Evolutionary conservation across 2,329 filamentous ascomycete genomes (phyloP).

Genomic region (Emmonsia crescens): DNA sequence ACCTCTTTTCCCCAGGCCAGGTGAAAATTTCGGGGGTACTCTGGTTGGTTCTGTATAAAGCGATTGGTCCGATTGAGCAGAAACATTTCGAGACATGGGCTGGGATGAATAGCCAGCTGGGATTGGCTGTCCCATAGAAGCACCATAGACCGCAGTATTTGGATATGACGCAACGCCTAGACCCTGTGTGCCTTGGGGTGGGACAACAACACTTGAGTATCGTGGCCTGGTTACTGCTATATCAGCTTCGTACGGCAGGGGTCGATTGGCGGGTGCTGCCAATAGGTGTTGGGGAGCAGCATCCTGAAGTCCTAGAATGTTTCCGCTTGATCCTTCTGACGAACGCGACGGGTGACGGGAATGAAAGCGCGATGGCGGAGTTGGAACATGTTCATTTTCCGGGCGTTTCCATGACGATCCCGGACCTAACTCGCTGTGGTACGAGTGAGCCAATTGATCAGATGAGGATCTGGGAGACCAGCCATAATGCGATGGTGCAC

Average conservation of each 20-base stretch:
- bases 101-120: conserved; percentile 20
- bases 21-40: conserved; percentile 10
- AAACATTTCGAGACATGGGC: conserved; percentile 21
- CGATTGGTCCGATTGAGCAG: conserved; percentile 18
- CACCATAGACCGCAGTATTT: not conserved
- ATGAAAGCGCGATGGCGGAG: conserved; percentile 18
- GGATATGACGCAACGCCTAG: conserved; percentile 1
- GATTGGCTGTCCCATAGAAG: conserved; percentile 5
- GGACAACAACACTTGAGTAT: conserved; percentile 8
- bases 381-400: conserved; percentile 17
- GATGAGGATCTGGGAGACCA: not conserved
- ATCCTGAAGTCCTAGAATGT: not conserved
- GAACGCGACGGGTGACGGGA: conserved; percentile 15
- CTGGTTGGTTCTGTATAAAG: conserved; percentile 15
- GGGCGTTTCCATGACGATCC: conserved; percentile 14
- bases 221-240: conserved; percentile 20
- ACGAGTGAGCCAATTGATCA: conserved; percentile 21
- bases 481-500: not conserved
- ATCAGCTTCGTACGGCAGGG: conserved; percentile 26
- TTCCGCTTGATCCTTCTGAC: conserved; percentile 4
- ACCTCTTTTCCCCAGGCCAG: not conserved
- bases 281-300: not conserved
- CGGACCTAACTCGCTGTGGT: conserved; percentile 24
- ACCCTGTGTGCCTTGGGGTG: not conserved
- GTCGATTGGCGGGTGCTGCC: conserved; percentile 8